A percentile compares a stretch with the other conserved stretches of the same genome.
phyloP scores from a whole-genome alignment of 495 filamentous ascomycete genomes.

The Lasiosphaeria miniovina region DNA sequence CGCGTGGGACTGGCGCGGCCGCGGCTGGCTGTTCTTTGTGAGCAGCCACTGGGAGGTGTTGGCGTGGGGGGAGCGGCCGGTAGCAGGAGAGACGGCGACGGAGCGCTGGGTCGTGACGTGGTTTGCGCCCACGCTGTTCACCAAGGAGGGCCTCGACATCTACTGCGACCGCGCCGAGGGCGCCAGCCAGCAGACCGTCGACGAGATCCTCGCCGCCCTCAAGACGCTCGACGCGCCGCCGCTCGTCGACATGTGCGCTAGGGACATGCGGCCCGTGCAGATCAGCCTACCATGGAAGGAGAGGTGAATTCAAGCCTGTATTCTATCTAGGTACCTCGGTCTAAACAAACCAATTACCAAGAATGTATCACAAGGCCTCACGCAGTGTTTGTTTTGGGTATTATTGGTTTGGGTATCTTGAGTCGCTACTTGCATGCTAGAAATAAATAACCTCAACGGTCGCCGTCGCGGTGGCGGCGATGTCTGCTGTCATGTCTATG shows the following conservation, averaged over 20 bases:
- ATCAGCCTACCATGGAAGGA: slow-evolving; percentile 47
- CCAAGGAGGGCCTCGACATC: slow-evolving; percentile 70
- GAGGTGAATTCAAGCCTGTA: not conserved
- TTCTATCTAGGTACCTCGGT: not conserved
- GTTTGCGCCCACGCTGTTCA: slow-evolving; percentile 73
- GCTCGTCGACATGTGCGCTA: slow-evolving; percentile 39
- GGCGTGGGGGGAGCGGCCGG: slow-evolving; percentile 55
- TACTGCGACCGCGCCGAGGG: slow-evolving; percentile 58
- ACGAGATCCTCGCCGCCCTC: slow-evolving; percentile 43
- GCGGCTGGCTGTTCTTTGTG: slow-evolving; percentile 62
- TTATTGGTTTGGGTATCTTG: no score
- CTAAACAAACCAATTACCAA: not conserved
- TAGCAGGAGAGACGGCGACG: slow-evolving; percentile 19
- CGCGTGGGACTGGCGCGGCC: slow-evolving; percentile 70
- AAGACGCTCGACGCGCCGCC: slow-evolving; percentile 36
- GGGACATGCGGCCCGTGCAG: slow-evolving; percentile 44
- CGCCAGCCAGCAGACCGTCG: slow-evolving; percentile 43
- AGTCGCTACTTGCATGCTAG: no score
- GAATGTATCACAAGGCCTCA: not conserved
- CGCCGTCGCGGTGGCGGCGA: not conserved
- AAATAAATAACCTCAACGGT: not conserved
- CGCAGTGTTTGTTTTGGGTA: no score
- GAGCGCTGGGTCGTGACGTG: slow-evolving; percentile 68
- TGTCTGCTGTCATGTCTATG: slow-evolving; percentile 1
- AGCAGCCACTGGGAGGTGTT: slow-evolving; percentile 71